Evolutionary conservation across 169 alveolate genomes (phyloP).

Genomic region (Plasmodium knowlesi): DNA sequence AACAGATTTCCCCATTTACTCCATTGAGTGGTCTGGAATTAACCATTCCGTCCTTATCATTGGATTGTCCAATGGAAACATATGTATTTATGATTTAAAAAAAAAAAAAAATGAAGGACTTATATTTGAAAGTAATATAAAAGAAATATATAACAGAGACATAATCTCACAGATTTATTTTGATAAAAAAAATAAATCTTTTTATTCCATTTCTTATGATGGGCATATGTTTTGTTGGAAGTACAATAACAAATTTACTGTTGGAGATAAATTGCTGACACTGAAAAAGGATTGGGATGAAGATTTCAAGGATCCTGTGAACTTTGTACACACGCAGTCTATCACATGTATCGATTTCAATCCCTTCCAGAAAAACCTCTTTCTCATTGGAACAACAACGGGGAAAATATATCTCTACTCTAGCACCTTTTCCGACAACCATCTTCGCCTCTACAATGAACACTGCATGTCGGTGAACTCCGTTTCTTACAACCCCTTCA

Average conservation of each 20-base stretch:
- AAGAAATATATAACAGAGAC: conserved; percentile 64
- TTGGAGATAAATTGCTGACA: conserved; percentile 60
- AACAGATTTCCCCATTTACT: conserved; percentile 59
- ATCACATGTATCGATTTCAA: conserved; percentile 71
- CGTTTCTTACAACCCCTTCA: conserved; percentile 41
- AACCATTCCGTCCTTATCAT: conserved; percentile 57
- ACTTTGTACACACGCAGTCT: conserved; percentile 57
- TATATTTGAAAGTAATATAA: conserved; percentile 68
- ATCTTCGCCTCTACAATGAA: conserved; percentile 20
- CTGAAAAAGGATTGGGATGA: conserved; percentile 40
- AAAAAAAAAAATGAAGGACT: conserved; percentile 65
- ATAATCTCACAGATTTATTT: conserved; percentile 64
- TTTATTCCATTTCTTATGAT: conserved; percentile 73
- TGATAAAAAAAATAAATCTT: conserved; percentile 28
- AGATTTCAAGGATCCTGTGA: background rate
- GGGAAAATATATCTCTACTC: conserved; percentile 72
- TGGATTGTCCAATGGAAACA: conserved; percentile 70
- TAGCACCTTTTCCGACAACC: conserved; percentile 58
- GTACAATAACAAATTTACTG: conserved; percentile 68
- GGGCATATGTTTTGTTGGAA: conserved; percentile 64
- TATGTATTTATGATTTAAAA: conserved; percentile 71
- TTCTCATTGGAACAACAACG: conserved; percentile 60
- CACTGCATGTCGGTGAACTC: conserved; percentile 63
- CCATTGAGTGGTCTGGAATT: conserved; percentile 59
- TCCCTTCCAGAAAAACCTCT: conserved; percentile 53